Evolutionary conservation across 139 green algal genomes (phyloP), one percentile per base, ranked within the genome.

Genomic region (Auxenochlorella pyrenoidosa): DNA sequence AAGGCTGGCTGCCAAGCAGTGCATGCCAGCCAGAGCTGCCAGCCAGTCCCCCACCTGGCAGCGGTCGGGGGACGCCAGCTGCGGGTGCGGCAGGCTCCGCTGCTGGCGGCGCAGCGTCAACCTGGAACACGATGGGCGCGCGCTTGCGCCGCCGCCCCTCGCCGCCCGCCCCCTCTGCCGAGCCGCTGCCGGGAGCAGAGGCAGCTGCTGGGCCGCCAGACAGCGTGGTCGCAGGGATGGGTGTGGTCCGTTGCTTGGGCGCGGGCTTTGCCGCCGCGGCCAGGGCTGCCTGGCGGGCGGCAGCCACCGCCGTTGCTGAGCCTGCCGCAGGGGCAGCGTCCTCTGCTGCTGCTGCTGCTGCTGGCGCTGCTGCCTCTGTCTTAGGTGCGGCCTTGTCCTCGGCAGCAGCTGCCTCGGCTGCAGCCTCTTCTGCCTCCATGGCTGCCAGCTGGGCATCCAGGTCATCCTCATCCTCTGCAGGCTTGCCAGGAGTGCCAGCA

Each of bases 71-170:
- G 36, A 34, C 71, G 26, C 43, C 32, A 41, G 54, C 28, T 5
- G 28, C 51, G 8, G 32, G 79, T 60, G 47, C 28, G 32, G 32
- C 78, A 32, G 78, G 54, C 51, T 59, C n/a, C 28, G 54, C 12
- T 0, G 78, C 54, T 0, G 81, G 6, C n/a, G 51, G 59, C 58
- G 79, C 63, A 12, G 34, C 21, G 24, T 75, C 65, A 13, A 65
- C 30, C 13, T 47, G 63, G 65, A 86, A 86, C 41, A 86, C 81
- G 30, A 86, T 86, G 43, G 81, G 81, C 0, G 30, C 65, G 16
- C 81, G 81, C 81, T 66, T 86, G 81, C 81, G 79, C 51, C 78
- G 51, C 32, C 78, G 78, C n/a, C 78, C 78, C 78, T 83, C 78
- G 51, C 78, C 78, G 1, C 30, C n/a, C 5, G 78, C 78, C 0